A percentile compares a stretch with the other conserved stretches of the same genome.
These are phyloP conservation scores for Barnettozyma pratensis DNA, from an alignment of 805 yeast species.

Conservation along the genomic window DNA sequence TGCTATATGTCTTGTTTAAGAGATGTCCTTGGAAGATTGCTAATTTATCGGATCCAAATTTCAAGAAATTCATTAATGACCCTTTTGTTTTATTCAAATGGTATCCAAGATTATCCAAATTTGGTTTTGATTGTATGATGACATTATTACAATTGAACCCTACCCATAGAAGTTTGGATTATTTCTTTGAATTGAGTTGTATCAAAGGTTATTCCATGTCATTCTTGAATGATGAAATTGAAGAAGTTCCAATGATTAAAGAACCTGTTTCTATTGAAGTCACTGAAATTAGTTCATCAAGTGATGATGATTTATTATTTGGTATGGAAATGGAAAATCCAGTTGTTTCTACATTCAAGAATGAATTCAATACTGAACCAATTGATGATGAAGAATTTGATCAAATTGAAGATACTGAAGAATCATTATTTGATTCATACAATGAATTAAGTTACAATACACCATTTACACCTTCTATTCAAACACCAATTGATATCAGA, in stretches of 20 bases:
- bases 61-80: slow-evolving; percentile 59
- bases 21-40: slow-evolving; percentile 73
- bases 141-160: slow-evolving; percentile 66
- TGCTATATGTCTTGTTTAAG: slow-evolving; percentile 76
- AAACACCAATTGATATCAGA: slow-evolving; percentile 6
- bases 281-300: slow-evolving; percentile 1
- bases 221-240: slow-evolving; percentile 3
- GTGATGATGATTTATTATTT: slow-evolving; percentile 11
- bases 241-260: not conserved
- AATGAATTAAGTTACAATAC: slow-evolving; percentile 6
- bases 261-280: not conserved
- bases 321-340: slow-evolving; percentile 12
- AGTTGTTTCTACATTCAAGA: slow-evolving; percentile 1
- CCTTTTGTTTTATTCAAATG: slow-evolving; percentile 70
- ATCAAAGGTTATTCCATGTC: slow-evolving; percentile 7
- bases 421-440: slow-evolving; percentile 7
- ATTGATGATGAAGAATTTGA: not conserved
- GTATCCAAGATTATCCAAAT: slow-evolving; percentile 69
- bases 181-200: slow-evolving; percentile 29
- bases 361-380: not conserved
- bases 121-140: slow-evolving; percentile 61
- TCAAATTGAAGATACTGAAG: not conserved
- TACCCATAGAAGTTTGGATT: slow-evolving; percentile 43
- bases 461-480: slow-evolving; percentile 11
- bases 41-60: slow-evolving; percentile 66